Conservation (phyloP, 164 flowering plant genomes). For the Magnolia changhungtana region DNA sequence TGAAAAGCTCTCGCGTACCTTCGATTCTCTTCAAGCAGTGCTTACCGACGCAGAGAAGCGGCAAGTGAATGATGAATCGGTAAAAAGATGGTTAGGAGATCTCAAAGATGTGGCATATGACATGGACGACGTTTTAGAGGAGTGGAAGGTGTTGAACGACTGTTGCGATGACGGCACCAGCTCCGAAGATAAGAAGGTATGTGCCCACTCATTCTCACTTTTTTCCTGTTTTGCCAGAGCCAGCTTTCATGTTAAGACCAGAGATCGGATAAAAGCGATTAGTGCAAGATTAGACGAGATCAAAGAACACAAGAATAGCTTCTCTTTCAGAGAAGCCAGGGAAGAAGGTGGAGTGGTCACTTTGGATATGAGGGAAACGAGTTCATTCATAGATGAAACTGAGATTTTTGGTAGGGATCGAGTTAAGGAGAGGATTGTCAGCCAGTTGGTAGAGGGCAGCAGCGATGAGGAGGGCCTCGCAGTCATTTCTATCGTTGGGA, state of each 20-base stretch:
- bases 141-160: neutral
- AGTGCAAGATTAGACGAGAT: neutral
- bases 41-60: constrained; percentile 13
- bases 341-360: neutral
- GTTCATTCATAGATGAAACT: neutral
- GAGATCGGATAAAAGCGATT: neutral
- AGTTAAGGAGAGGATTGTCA: neutral
- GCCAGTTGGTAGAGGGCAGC: neutral
- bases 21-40: neutral
- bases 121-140: constrained; percentile 16
- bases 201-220: no score
- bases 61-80: constrained; percentile 2
- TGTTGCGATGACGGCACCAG: neutral
- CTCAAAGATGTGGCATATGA: constrained; percentile 19
- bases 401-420: neutral
- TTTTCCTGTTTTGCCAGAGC: neutral
- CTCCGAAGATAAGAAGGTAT: neutral
- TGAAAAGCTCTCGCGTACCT: neutral
- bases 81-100: constrained; percentile 11
- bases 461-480: neutral
- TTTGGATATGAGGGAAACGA: neutral
- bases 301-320: neutral
- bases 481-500: neutral
- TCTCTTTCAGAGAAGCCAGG: neutral
- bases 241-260: neutral